phyloP scores from a whole-genome alignment of 805 yeast species.

The Hanseniaspora guilliermondii region DNA sequence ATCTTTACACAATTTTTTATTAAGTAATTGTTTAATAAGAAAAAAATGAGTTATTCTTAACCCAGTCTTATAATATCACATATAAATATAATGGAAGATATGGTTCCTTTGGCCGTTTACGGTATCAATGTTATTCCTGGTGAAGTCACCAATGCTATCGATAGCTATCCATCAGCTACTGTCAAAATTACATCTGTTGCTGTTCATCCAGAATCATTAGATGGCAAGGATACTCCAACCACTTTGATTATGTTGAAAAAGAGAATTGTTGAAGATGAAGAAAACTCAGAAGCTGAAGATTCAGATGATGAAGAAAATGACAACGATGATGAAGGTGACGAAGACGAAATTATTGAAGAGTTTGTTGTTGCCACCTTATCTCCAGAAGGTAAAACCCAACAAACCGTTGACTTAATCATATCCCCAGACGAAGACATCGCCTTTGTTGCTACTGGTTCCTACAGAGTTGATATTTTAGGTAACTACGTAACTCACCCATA shows the following conservation, averaged over 20 bases:
- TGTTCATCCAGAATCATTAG: slow-evolving; percentile 70
- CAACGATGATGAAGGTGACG: slow-evolving; percentile 28
- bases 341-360: slow-evolving; percentile 63
- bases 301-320: slow-evolving; percentile 26
- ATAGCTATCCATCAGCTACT: slow-evolving; percentile 76
- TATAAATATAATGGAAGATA: slow-evolving; percentile 41
- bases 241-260: slow-evolving; percentile 81
- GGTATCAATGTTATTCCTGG: slow-evolving; percentile 79
- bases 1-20: neutral
- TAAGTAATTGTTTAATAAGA: neutral
- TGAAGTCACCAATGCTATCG: slow-evolving; percentile 75
- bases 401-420: slow-evolving; percentile 77
- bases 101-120: slow-evolving; percentile 78
- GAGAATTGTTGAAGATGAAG: slow-evolving; percentile 36
- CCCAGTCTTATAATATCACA: neutral
- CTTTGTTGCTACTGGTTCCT: slow-evolving; percentile 93
- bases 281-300: slow-evolving; percentile 29
- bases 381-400: slow-evolving; percentile 77
- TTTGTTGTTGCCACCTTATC: slow-evolving; percentile 79
- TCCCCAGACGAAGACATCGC: slow-evolving; percentile 86
- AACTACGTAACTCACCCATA: slow-evolving; percentile 94
- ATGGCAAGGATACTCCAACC: slow-evolving; percentile 73
- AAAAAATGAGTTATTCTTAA: neutral
- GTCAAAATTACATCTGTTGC: slow-evolving; percentile 91
- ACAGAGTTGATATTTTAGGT: slow-evolving; percentile 84